phyloP scores from a whole-genome alignment of 2,329 filamentous ascomycete genomes.

The Balansia obtecta region DNA sequence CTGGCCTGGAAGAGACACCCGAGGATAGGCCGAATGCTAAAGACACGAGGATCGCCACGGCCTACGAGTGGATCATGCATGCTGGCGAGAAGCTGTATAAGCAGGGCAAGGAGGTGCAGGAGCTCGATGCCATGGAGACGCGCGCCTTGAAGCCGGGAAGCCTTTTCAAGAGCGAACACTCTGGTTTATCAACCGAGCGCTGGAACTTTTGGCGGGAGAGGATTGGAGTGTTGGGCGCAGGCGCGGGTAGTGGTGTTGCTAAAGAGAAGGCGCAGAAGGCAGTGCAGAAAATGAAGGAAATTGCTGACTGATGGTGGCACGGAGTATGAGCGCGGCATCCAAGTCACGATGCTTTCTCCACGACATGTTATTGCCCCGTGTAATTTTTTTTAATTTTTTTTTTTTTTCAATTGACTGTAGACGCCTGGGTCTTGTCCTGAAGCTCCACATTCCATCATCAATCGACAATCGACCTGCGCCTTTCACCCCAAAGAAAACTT shows the following conservation, averaged over 20 bases:
- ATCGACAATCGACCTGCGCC: too few relatives aligned
- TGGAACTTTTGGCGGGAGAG: conserved; percentile 20
- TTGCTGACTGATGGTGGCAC: conserved; percentile 7
- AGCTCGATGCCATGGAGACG: conserved; percentile 12
- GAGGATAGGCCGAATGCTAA: conserved; percentile 7
- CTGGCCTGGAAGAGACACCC: conserved; percentile 16
- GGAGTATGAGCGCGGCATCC: background rate
- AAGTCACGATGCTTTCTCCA: background rate
- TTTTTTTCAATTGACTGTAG: background rate
- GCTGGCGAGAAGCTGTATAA: conserved; percentile 15
- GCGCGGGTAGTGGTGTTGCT: conserved; percentile 9
- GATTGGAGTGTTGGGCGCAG: conserved; percentile 11
- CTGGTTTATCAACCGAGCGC: conserved; percentile 15
- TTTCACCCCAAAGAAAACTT: background rate
- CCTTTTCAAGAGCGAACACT: conserved; percentile 9
- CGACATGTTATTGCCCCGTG: background rate
- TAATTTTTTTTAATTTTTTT: too few relatives aligned
- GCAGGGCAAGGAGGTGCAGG: conserved; percentile 5
- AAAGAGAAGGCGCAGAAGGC: conserved; percentile 12
- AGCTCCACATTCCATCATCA: background rate
- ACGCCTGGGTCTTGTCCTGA: background rate
- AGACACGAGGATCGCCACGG: conserved; percentile 12
- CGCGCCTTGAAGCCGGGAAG: conserved; percentile 11
- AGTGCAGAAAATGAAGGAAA: conserved; percentile 11
- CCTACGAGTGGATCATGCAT: conserved; percentile 18